phyloP scores from a whole-genome alignment of 257 asterid genomes.

The Salvia hispanica region DNA sequence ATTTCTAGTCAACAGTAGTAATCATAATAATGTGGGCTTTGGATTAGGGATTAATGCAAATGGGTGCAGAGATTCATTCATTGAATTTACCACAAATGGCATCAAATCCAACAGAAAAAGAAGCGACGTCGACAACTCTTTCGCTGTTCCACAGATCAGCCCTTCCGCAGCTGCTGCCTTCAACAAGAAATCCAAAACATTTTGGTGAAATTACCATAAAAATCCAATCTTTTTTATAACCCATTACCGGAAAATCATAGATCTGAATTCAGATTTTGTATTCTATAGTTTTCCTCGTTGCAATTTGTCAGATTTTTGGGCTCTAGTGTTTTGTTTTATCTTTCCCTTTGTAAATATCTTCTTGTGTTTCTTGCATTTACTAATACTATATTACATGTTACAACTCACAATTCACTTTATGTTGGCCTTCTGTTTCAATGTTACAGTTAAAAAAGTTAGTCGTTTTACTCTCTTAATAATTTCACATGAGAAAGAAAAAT shows the following conservation, averaged over 20 bases:
- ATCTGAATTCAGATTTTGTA: slow-evolving; percentile 9
- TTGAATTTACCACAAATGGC: slow-evolving; percentile 32
- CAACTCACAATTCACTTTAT: background rate
- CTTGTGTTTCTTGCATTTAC: slow-evolving; percentile 13
- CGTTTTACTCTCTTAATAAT: slow-evolving; percentile 10
- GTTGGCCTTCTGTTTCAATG: background rate
- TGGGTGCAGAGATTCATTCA: slow-evolving; percentile 41
- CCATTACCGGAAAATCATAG: background rate
- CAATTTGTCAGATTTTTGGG: slow-evolving; percentile 1
- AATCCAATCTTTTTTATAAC: slow-evolving; percentile 4
- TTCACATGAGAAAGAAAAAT: slow-evolving; percentile 7
- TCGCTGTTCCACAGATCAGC: slow-evolving; percentile 78
- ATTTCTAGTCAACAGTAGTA: slow-evolving; percentile 24
- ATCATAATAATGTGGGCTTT: slow-evolving; percentile 21
- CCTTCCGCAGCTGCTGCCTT: slow-evolving; percentile 43
- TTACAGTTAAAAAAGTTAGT: slow-evolving; percentile 24
- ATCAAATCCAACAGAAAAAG: slow-evolving; percentile 48
- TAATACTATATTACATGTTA: background rate
- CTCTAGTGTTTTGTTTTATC: background rate
- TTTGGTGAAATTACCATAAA: slow-evolving; percentile 30
- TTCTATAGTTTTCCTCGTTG: slow-evolving; percentile 1
- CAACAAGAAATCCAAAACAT: slow-evolving; percentile 56
- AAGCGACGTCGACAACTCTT: slow-evolving; percentile 54
- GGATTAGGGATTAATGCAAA: slow-evolving; percentile 47
- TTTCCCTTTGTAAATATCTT: slow-evolving; percentile 7